Conservation (phyloP, 805 yeast genomes). For the Wickerhamomyces xylosicus region DNA sequence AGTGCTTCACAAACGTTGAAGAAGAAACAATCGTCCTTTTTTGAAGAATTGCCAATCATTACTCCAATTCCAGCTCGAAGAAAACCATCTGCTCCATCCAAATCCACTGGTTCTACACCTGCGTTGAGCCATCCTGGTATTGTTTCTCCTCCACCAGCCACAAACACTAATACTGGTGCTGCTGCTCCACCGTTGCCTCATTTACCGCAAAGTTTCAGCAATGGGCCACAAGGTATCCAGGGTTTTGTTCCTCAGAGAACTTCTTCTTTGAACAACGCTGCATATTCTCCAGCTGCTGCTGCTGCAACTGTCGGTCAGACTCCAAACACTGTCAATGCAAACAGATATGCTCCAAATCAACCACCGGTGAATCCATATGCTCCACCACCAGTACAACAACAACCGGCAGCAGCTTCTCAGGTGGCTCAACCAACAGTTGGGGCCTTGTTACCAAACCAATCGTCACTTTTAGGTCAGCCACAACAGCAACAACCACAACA, state of each 20-base stretch:
- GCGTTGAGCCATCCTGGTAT: conserved; percentile 1
- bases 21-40: conserved; percentile 33
- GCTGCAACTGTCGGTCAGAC: conserved; percentile 3
- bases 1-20: conserved; percentile 10
- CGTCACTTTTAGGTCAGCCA: not conserved
- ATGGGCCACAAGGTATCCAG: not conserved
- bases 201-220: not conserved
- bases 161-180: conserved; percentile 8
- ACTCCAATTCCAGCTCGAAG: conserved; percentile 7
- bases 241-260: no score
- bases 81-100: conserved; percentile 3
- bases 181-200: conserved; percentile 7
- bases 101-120: conserved; percentile 5
- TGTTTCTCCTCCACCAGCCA: not conserved
- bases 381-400: not conserved
- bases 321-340: not conserved
- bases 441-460: not conserved
- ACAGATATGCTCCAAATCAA: not conserved
- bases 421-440: not conserved
- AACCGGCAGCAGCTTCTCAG: not conserved
- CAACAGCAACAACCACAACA: conserved; percentile 1
- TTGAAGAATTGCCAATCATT: conserved; percentile 46
- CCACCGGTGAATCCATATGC: conserved; percentile 2
- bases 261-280: no score
- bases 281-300: no score